Base-by-base conservation (phyloP, 495 filamentous ascomycete genomes). In the Hypoxylon fuscum region DNA sequence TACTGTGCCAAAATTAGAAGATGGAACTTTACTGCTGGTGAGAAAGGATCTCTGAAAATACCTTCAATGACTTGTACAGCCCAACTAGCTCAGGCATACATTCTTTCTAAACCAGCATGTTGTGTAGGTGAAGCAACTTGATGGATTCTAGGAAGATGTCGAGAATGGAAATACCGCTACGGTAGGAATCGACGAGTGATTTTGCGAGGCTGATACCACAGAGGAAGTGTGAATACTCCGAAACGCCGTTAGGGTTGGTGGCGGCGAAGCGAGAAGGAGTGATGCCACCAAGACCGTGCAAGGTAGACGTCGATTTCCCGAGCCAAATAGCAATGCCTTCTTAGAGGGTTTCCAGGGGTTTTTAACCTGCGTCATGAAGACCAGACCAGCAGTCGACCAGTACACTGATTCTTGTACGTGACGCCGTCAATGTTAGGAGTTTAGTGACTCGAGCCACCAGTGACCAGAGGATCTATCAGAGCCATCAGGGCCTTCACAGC, bases 161-260 rank as follows among this genome's bases (percentile, higher is more conserved):
- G 62, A 71, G 76, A 15, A 79, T 5, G 12, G 64, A 7, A 45
- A 79, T 65, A n/a, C 66, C 60, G 23, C 62, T 52, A 2, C 63
- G 27, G 49, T 77, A 79, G 1, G 66, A 65, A 27, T 73, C 40
- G 18, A 74, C 66, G 1, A 83, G 72, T 5, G 45, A 75, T 61
- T 82, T 78, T 12, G 58, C 57, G 5, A 83, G 70, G 2, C 79
- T 78, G 3, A 71, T 73, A 6, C 78, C 78, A 42, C 79, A 83
- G 12, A 83, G 71, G 59, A 77, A 81, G 2, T 79, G 81, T 14
- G 77, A 83, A 48, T 80, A 82, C 29, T 77, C 74, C 79, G 77
- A 81, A 37, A 82, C 70, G 2, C 78, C 79, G 51, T 81, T 83
- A 1, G 73, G 23, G 49, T 79, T 74, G 17, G 71, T 76, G 8